Evolutionary conservation across 2,329 filamentous ascomycete species (phyloP).

Genomic region (Shiraia sp.): DNA sequence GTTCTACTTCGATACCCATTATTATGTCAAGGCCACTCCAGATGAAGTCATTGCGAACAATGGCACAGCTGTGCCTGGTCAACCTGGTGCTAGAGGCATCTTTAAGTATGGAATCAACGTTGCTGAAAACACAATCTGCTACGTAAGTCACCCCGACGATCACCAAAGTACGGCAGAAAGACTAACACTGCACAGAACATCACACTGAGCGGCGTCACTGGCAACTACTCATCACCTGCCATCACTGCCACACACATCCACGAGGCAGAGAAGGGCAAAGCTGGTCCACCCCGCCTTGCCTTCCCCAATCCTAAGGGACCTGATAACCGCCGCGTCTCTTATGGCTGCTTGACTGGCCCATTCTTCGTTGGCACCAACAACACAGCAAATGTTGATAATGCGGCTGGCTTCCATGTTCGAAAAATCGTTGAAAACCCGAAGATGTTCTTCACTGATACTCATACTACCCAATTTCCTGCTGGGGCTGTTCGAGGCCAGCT

Average conservation of each 20-base stretch:
- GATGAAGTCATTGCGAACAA: constrained; percentile 55
- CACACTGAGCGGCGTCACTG: constrained; percentile 54
- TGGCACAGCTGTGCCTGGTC: constrained; percentile 44
- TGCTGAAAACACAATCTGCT: constrained; percentile 50
- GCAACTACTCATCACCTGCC: constrained; percentile 56
- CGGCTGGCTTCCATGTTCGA: constrained; percentile 53
- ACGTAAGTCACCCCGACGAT: constrained; percentile 18
- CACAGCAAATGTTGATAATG: constrained; percentile 47
- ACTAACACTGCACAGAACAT: constrained; percentile 48
- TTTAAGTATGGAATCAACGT: constrained; percentile 61
- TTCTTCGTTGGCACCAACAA: constrained; percentile 40
- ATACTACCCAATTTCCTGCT: constrained; percentile 54
- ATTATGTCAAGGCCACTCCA: constrained; percentile 53
- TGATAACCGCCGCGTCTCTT: constrained; percentile 29
- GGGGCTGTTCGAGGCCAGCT: constrained; percentile 59
- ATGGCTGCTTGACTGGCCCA: constrained; percentile 34
- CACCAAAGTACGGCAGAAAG: background rate
- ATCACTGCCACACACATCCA: constrained; percentile 61
- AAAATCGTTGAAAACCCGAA: constrained; percentile 57
- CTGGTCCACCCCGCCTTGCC: constrained; percentile 55
- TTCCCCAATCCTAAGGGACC: constrained; percentile 43
- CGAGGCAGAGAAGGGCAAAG: constrained; percentile 50
- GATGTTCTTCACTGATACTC: constrained; percentile 59
- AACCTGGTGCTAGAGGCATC: constrained; percentile 51
- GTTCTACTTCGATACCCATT: constrained; percentile 55